Base-by-base conservation (phyloP, 768 basidiomycete species). In the Ephemerocybe angulata region DNA sequence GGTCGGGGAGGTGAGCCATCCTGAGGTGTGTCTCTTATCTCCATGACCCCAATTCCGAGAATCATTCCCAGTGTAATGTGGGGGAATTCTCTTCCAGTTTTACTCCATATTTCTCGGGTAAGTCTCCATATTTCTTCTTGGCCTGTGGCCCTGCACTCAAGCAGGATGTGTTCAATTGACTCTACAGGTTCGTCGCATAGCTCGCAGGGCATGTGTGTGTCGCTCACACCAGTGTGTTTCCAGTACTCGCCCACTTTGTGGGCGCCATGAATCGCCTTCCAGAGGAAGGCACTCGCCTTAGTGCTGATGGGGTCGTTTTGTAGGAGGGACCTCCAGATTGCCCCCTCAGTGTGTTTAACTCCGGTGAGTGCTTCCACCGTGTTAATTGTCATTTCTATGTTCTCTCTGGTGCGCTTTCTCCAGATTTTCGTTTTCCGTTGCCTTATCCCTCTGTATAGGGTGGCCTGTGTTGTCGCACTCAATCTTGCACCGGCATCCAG, bases 221-320 rank as follows among this genome's bases (percentile, higher is more conserved):
- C 53, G 53, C 33, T 55, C 31, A 0, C 41, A 4, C 47, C 62
- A 56, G 65, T 63, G 0, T 58, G 55, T 1, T 22, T 7, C 70
- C 68, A 73, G 59, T 60, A 69, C 2, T 40, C 19, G 0, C 71
- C 69, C 0, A 63, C 25, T 33, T 59, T 61, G 51, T 65, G 63
- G 1, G 62, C 52, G 3, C 56, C 47, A 31, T 69, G 66, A n/a
- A 67, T 57, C 1, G 58, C 49, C 41, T 57, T 62, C 58, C 61
- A 71, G 4, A 67, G 22, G 58, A 62, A 63, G 28, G 55, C 41
- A 28, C 53, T 43, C 1, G 28, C 31, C 54, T 56, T 37, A n/a
- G 21, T 17, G 0, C 27, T 21, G 30, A 61, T 17, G 10, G 42
- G 10, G 42, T 17, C 42, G 8, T 21, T 10, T 19, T 43, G 10